These are phyloP conservation scores for Vitis cinerea DNA, from an alignment of 164 flowering plant species.

Conservation along the genomic window DNA sequence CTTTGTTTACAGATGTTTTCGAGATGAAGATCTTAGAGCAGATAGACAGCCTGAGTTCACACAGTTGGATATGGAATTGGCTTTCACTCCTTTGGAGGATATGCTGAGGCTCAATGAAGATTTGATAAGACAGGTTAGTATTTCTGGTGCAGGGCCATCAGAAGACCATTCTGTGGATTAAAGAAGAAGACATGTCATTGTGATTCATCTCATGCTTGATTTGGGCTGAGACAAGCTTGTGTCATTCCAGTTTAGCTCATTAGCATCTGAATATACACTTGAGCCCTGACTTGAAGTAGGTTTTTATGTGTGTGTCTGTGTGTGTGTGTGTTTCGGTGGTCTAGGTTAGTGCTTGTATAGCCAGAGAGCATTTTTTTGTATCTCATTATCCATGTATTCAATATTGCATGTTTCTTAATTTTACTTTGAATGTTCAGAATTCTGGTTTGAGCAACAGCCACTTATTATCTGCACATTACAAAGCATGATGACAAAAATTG, in stretches of 20 bases:
- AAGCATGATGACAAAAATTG: conserved; percentile 6
- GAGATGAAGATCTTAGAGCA: conserved; percentile 95
- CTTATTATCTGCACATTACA: not conserved
- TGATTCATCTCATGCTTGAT: too few relatives aligned
- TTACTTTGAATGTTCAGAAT: not conserved
- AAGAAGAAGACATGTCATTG: too few relatives aligned
- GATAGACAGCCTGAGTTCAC: conserved; percentile 98
- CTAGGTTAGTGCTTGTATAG: too few relatives aligned
- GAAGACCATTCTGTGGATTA: too few relatives aligned
- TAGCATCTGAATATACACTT: too few relatives aligned
- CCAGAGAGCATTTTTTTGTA: too few relatives aligned
- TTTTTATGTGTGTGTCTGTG: too few relatives aligned
- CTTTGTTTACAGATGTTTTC: conserved; percentile 64
- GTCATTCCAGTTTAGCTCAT: too few relatives aligned
- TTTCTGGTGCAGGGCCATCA: not conserved
- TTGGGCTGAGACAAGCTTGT: too few relatives aligned
- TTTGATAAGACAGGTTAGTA: conserved; percentile 77
- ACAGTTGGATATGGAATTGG: conserved; percentile 93
- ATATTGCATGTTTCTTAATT: not conserved
- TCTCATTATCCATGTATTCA: too few relatives aligned
- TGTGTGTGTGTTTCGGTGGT: too few relatives aligned
- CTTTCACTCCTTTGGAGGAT: conserved; percentile 85
- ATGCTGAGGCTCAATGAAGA: conserved; percentile 92
- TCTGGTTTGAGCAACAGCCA: not conserved
- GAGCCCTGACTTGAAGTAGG: too few relatives aligned